Conservation (phyloP, 2,329 filamentous ascomycete species). For the Bipolaris gigantea region DNA sequence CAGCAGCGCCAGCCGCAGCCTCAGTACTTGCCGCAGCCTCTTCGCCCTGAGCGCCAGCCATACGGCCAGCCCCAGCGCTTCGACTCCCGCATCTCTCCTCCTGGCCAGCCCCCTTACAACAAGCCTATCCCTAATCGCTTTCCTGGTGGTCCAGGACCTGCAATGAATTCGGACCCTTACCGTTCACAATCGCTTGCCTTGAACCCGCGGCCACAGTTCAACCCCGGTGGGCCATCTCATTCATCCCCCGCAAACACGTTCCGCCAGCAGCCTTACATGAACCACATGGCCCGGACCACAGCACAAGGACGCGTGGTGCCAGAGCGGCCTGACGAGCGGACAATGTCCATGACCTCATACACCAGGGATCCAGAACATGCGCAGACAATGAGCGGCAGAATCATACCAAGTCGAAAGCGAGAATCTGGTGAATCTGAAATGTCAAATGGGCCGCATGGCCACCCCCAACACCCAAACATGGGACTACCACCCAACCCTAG, state of each 20-base stretch:
- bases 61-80: slow-evolving; percentile 73
- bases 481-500: slow-evolving; percentile 41
- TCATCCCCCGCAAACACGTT: slow-evolving; percentile 71
- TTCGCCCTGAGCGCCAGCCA: slow-evolving; percentile 66
- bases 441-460: slow-evolving; percentile 22
- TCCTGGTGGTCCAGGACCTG: slow-evolving; percentile 60
- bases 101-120: slow-evolving; percentile 53
- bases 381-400: slow-evolving; percentile 89
- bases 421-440: slow-evolving; percentile 52
- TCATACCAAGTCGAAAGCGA: slow-evolving; percentile 77
- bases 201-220: slow-evolving; percentile 71
- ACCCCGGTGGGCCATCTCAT: slow-evolving; percentile 52
- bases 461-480: slow-evolving; percentile 24
- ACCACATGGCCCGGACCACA: slow-evolving; percentile 73
- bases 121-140: slow-evolving; percentile 62
- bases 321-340: slow-evolving; percentile 85
- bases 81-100: slow-evolving; percentile 59
- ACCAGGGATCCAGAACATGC: slow-evolving; percentile 73
- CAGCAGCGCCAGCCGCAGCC: slow-evolving; percentile 51
- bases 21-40: slow-evolving; percentile 63
- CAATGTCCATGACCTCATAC: slow-evolving; percentile 94
- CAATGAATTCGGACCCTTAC: slow-evolving; percentile 81
- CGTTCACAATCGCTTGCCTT: slow-evolving; percentile 91
- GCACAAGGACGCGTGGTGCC: slow-evolving; percentile 90
- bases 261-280: slow-evolving; percentile 74